Conservation (phyloP, 805 yeast species). For the Pichia cephalocereana region DNA sequence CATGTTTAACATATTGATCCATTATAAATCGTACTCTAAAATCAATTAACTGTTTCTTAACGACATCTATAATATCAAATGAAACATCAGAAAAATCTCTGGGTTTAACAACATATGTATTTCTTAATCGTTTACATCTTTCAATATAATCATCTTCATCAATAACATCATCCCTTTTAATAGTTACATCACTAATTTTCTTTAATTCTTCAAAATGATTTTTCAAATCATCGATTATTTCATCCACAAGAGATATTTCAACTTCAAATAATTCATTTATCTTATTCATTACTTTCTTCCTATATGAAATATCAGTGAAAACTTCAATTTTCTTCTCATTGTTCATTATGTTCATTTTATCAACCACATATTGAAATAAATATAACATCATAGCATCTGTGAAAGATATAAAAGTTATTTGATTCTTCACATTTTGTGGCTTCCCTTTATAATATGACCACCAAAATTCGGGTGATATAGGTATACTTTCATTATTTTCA, state of each 20-base stretch:
- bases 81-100: constrained; percentile 52
- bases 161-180: neutral
- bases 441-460: constrained; percentile 18
- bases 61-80: constrained; percentile 39
- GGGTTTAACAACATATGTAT: constrained; percentile 43
- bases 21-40: constrained; percentile 48
- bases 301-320: neutral
- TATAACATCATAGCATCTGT: constrained; percentile 20
- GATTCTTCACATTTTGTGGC: constrained; percentile 9
- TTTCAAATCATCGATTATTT: neutral
- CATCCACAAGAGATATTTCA: neutral
- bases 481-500: neutral
- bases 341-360: constrained; percentile 1
- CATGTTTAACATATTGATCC: constrained; percentile 22
- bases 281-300: neutral
- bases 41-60: constrained; percentile 43
- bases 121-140: constrained; percentile 7
- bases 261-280: neutral
- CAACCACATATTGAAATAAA: constrained; percentile 13
- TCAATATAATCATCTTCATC: constrained; percentile 10
- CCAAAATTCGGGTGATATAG: neutral
- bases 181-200: neutral
- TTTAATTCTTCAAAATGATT: neutral
- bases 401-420: constrained; percentile 21
- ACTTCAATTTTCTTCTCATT: neutral